Conservation (phyloP, 1,139 yeast species). For the Pneumocystis sp. region DNA sequence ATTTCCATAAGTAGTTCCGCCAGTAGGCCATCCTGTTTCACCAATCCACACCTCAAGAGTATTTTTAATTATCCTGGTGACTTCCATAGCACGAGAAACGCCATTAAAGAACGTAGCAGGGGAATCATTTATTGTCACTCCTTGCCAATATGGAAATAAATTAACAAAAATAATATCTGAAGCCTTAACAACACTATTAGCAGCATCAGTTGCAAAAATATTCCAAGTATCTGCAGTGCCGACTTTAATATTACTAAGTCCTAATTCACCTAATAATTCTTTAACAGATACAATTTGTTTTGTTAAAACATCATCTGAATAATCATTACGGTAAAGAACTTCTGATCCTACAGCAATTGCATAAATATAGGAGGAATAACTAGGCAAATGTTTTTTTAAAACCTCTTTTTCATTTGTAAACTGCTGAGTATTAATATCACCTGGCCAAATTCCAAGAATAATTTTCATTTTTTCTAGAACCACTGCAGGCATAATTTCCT, state of each 20-base stretch:
- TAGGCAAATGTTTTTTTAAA: conserved; percentile 45
- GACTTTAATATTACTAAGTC: conserved; percentile 59
- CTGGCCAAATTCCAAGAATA: conserved; percentile 84
- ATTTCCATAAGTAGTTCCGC: conserved; percentile 51
- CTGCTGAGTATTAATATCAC: conserved; percentile 44
- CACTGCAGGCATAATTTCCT: conserved; percentile 68
- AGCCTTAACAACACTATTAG: conserved; percentile 55
- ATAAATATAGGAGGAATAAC: conserved; percentile 52
- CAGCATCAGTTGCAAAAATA: conserved; percentile 62
- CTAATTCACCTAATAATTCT: conserved; percentile 44
- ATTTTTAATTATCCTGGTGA: conserved; percentile 70
- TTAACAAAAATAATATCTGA: conserved; percentile 79
- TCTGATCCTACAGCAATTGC: conserved; percentile 80
- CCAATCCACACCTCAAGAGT: conserved; percentile 88
- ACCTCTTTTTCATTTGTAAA: conserved; percentile 56
- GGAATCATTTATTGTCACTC: conserved; percentile 66
- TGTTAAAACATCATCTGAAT: conserved; percentile 57
- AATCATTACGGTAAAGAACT: conserved; percentile 72
- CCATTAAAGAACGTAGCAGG: conserved; percentile 87
- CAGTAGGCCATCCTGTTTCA: conserved; percentile 97
- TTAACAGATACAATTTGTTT: conserved; percentile 36
- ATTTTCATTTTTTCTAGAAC: conserved; percentile 52
- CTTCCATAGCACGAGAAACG: conserved; percentile 88
- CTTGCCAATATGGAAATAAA: conserved; percentile 98
- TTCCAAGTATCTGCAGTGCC: conserved; percentile 97